Percentiles rank a stretch among this genome's conserved stretches.
phyloP scores from a whole-genome alignment of 352 stramenopile species.

The Aphanomyces cochlioides region DNA sequence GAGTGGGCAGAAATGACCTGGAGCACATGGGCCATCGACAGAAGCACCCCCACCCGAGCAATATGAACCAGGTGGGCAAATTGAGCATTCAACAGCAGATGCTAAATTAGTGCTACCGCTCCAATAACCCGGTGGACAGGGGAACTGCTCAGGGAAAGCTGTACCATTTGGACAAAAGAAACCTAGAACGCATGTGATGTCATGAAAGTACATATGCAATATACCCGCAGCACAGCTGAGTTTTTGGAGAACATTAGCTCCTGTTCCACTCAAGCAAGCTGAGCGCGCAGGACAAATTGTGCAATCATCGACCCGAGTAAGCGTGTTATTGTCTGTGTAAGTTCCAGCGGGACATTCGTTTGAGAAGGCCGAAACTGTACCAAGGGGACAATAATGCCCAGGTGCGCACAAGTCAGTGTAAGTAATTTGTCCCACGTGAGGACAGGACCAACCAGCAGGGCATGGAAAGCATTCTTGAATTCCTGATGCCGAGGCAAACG shows the following conservation, averaged over 20 bases:
- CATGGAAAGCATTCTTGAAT: conserved; percentile 63
- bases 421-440: conserved; percentile 55
- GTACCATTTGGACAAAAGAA: conserved; percentile 85
- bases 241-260: conserved; percentile 63
- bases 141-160: conserved; percentile 57
- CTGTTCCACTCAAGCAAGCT: conserved; percentile 70
- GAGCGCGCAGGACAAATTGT: conserved; percentile 69
- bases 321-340: conserved; percentile 60
- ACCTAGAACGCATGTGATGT: conserved; percentile 18
- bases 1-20: conserved; percentile 88
- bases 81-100: conserved; percentile 59
- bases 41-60: conserved; percentile 76
- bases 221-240: conserved; percentile 50
- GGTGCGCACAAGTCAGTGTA: conserved; percentile 60
- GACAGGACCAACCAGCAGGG: conserved; percentile 69
- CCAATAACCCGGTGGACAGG: conserved; percentile 85
- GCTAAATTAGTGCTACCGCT: conserved; percentile 68
- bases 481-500: conserved; percentile 41
- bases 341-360: conserved; percentile 70
- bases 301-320: conserved; percentile 70
- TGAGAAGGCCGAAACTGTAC: conserved; percentile 47
- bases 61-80: conserved; percentile 81
- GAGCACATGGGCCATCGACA: conserved; percentile 63
- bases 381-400: conserved; percentile 73
- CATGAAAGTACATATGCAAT: neutral